Base-by-base conservation (phyloP, 495 filamentous ascomycete genomes). In the Penicillium daleae region DNA sequence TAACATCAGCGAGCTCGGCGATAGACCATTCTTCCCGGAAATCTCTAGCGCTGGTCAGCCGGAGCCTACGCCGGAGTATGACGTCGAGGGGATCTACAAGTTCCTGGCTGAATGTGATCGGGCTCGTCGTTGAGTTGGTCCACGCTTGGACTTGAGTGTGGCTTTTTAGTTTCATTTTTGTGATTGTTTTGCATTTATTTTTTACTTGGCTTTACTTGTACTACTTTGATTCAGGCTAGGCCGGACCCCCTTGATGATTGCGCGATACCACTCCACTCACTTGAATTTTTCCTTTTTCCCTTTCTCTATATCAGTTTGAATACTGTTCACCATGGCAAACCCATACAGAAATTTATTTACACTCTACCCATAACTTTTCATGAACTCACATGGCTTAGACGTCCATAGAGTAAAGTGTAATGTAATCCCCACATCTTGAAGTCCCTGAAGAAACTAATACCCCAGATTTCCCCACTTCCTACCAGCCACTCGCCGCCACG, bases 41-140 rank as follows among this genome's bases (percentile, higher is more conserved):
- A 52, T 70, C 1, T 76, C 78, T 17, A 69, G 67, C 54, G 55
- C 60, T 56, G 67, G 69, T 57, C 55, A 78, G 75, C 78, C 54
- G 65, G 77, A 73, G 61, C 80, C 57, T 33, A 76, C 70, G 6
- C 76, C 81, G 64, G 87, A 88, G 37, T 93, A 90, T 68, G 91
- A 94, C 63, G 74, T 91, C 17, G 89, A 96, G 66, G 94, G 93
- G 0, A 92, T 98, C 21, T 91, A 93, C 73, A 84, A 84, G 42
- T 97, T 97, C 73, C 67, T 98, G 51, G 91, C 91, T 71, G 90
- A 96, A 65, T 95, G 93, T 70, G 91, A 97, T 72, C 78, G 80
- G 19, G 84, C 87, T 33, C 71, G 69, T 46, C 71, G 65, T 48
- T 69, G 37, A n/a, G 55, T 4, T 5, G 9, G 21, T 13, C 9